A percentile compares a stretch with the other conserved stretches of the same genome.
These are phyloP conservation scores for Backusella australiensis DNA, from an alignment of 192 early-diverging fungal genomes.

Conservation along the genomic window DNA sequence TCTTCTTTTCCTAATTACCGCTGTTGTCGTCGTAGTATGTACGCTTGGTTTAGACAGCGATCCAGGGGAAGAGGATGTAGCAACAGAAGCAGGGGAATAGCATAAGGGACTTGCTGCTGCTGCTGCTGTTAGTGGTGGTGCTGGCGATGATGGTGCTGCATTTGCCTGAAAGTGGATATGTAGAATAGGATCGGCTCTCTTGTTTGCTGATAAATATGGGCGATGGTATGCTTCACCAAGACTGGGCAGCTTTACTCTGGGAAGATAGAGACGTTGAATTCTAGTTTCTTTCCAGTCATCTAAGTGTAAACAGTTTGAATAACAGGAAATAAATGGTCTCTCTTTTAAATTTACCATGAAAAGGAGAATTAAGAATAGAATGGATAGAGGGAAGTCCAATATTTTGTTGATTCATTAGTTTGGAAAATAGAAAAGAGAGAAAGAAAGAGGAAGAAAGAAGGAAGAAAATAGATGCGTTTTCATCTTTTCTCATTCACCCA, in stretches of 20 bases:
- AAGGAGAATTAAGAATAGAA: neutral
- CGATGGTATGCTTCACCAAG: neutral
- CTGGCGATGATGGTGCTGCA: neutral
- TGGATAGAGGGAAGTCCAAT: constrained; percentile 13
- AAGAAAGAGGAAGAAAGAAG: neutral
- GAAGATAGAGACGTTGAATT: neutral
- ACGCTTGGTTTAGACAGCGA: neutral
- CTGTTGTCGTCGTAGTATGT: neutral
- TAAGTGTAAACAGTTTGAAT: neutral
- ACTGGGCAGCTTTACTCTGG: neutral
- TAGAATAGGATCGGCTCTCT: constrained; percentile 5
- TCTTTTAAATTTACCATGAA: neutral
- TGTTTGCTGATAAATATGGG: neutral
- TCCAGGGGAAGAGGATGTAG: neutral
- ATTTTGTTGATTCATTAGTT: neutral
- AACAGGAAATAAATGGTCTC: neutral
- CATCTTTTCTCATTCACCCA: no score
- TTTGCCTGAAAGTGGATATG: neutral
- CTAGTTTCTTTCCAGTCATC: neutral
- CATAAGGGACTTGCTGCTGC: neutral
- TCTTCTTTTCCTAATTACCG: neutral
- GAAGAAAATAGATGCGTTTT: neutral
- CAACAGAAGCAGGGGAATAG: neutral
- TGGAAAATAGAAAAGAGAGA: neutral
- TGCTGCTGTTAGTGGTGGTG: neutral